Evolutionary conservation across 257 asterid genomes (phyloP), one percentile per base, ranked within the genome.

Genomic region (Fraxinus anomala): DNA sequence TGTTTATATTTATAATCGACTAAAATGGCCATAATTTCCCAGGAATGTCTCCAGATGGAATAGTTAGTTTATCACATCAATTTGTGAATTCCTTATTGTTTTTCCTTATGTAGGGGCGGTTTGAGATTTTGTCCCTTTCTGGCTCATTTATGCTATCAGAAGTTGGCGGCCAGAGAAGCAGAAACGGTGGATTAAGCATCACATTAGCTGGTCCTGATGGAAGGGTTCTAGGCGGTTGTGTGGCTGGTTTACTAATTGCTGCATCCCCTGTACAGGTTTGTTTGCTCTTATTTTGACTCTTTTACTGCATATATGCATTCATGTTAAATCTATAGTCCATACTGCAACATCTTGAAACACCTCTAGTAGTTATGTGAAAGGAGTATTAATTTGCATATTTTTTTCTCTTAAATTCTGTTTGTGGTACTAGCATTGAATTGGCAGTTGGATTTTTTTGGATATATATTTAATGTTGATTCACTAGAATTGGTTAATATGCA

Each of bases 161-260:
- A 71, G 77, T 73, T 39, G 90, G 79, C 0, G 95, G 90, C 47
- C 92, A 88, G 74, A 87, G 76, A 72, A 85, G 87, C 80, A 78
- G 90, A 80, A 86, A 85, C 0, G 95, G 92, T 59, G 92, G 91
- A 63, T 74, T 90, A 75, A 88, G 92, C 86, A 79, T 84, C 59
- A 84, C 86, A 1, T 83, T 90, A 81, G 85, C 91, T 68, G 92
- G 92, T 37, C 80, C 95, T 1, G 92, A 88, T 80, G 95, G 95
- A 79, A 82, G 92, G 79, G 88, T 90, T 72, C 83, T 90, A 5
- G 92, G 95, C 66, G 95, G 92, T 16, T 80, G 92, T 59, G 95
- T 90, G 72, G 91, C 91, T 12, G 92, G 95, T 39, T 75, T 84
- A 69, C 81, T 90, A 16, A 81, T 79, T 17, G 95, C 95, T 1